Conservation (phyloP, 2,329 filamentous ascomycete genomes). For the Samsoniella hepiali region DNA sequence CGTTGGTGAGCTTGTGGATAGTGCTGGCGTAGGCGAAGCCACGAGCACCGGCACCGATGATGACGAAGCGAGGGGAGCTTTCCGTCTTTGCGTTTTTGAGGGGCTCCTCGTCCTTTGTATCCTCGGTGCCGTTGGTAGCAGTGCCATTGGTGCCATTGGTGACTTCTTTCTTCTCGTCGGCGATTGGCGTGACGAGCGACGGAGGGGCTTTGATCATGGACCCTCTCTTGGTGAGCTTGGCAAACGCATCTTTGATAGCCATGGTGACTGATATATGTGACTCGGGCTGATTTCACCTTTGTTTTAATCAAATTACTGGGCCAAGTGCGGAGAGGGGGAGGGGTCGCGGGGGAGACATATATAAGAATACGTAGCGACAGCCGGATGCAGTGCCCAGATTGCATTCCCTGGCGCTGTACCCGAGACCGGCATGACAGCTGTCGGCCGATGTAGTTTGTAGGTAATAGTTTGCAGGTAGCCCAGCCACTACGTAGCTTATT, state of each 20-base stretch:
- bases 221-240: slow-evolving; percentile 22
- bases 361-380: not conserved
- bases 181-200: slow-evolving; percentile 4
- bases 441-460: slow-evolving; percentile 6
- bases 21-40: slow-evolving; percentile 71
- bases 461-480: slow-evolving; percentile 8
- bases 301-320: not conserved
- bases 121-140: not conserved
- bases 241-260: slow-evolving; percentile 24
- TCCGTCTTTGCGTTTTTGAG: slow-evolving; percentile 29
- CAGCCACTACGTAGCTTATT: not conserved
- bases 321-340: slow-evolving; percentile 2
- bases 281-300: not conserved
- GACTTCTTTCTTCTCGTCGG: not conserved
- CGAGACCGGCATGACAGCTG: not conserved
- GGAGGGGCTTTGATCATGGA: slow-evolving; percentile 12
- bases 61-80: slow-evolving; percentile 62
- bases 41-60: slow-evolving; percentile 80
- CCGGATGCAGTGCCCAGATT: not conserved
- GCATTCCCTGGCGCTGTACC: not conserved
- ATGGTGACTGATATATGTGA: slow-evolving; percentile 18
- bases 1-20: slow-evolving; percentile 61
- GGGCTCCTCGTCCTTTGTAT: not conserved
- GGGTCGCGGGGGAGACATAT: slow-evolving; percentile 22
- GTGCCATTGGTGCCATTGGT: not conserved